Conservation (phyloP, 192 early-diverging fungal genomes). For the Neocallimastix lanati region DNA sequence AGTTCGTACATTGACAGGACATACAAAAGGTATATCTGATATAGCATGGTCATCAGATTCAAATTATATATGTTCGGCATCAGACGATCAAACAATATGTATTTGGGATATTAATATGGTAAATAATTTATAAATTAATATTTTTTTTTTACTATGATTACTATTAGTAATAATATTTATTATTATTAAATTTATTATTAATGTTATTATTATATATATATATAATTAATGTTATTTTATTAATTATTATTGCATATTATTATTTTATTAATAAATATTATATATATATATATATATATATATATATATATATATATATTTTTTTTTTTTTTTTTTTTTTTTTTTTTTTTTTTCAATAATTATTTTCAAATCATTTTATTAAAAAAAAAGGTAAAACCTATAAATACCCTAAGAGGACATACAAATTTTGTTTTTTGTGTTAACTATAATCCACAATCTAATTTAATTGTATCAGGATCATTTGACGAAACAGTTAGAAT, state of each 20-base stretch:
- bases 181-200: no score
- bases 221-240: no score
- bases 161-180: no score
- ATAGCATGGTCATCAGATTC: conserved; percentile 93
- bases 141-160: no score
- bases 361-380: no score
- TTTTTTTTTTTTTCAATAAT: no score
- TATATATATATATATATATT: no score
- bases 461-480: conserved; percentile 87
- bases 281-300: no score
- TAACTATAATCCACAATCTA: conserved; percentile 85
- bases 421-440: conserved; percentile 96
- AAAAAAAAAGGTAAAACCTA: background rate
- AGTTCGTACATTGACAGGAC: conserved; percentile 72
- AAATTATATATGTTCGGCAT: conserved; percentile 63
- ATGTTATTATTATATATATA: no score
- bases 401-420: conserved; percentile 45
- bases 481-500: conserved; percentile 94
- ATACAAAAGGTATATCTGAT: conserved; percentile 84
- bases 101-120: conserved; percentile 77
- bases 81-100: conserved; percentile 87
- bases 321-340: no score
- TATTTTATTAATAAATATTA: no score
- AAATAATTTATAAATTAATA: conserved; percentile 2
- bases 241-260: no score